These are phyloP conservation scores for Eucalyptus camaldulensis DNA, from an alignment of 345 rosid genomes.

Conservation along the genomic window DNA sequence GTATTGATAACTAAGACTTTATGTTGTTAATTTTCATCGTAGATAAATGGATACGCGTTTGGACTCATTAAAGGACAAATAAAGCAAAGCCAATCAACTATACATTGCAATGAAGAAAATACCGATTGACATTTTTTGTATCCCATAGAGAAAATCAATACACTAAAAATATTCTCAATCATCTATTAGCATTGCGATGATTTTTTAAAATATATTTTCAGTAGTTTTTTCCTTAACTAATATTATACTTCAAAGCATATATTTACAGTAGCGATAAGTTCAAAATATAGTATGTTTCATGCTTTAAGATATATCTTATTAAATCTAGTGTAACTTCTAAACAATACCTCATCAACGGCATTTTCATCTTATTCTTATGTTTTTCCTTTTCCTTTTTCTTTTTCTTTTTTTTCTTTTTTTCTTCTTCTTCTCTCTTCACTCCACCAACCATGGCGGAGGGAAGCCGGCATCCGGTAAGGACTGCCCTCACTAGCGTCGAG, in stretches of 20 bases:
- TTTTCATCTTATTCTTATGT: no score
- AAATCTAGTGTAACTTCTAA: not conserved
- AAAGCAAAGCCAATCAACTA: not conserved
- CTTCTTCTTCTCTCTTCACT: no score
- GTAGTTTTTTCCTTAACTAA: not conserved
- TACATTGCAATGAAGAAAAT: not conserved
- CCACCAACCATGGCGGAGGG: fast-evolving
- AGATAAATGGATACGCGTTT: not conserved
- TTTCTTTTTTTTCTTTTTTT: no score
- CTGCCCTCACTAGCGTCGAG: fast-evolving
- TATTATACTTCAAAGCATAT: not conserved
- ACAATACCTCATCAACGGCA: not conserved
- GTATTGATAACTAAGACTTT: not conserved
- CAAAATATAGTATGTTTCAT: not conserved
- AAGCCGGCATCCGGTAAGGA: no score
- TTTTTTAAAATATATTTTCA: not conserved
- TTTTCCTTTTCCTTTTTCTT: no score
- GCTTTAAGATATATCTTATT: not conserved
- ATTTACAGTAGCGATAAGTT: not conserved
- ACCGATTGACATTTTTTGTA: not conserved
- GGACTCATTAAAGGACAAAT: not conserved
- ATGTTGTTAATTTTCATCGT: not conserved
- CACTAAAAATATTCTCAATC: not conserved
- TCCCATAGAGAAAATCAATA: not conserved
- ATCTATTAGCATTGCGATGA: not conserved